phyloP scores from a whole-genome alignment of 176 grass and related monocot species.

The Carex parvula region DNA sequence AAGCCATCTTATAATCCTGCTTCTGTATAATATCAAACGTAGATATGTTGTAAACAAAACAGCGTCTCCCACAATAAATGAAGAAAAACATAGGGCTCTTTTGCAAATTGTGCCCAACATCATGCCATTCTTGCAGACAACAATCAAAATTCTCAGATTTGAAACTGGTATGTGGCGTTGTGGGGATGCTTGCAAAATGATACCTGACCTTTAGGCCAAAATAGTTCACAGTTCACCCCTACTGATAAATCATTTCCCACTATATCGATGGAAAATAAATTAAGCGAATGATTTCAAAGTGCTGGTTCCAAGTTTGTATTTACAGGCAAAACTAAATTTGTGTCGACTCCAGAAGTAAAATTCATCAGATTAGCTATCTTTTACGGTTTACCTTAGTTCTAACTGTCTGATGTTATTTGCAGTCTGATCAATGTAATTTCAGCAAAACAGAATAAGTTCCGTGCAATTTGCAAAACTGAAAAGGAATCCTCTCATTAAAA shows the following conservation, averaged over 20 bases:
- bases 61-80: not conserved
- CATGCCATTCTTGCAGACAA: not conserved
- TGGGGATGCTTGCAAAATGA: not conserved
- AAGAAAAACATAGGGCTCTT: not conserved
- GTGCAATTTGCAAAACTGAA: slow-evolving; percentile 13
- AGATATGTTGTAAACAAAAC: not conserved
- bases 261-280: not conserved
- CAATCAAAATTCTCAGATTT: not conserved
- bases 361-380: not conserved
- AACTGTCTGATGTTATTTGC: not conserved
- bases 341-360: not conserved
- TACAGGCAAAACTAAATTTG: not conserved
- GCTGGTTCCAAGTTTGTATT: not conserved
- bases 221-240: not conserved
- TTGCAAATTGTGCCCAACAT: not conserved
- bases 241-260: not conserved
- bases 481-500: slow-evolving; percentile 18
- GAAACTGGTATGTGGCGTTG: not conserved
- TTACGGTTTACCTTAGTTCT: not conserved
- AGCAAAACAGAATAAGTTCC: not conserved
- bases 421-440: not conserved
- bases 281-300: not conserved
- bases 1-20: slow-evolving; percentile 86
- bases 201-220: not conserved
- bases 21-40: slow-evolving; percentile 42